These are phyloP conservation scores for Mycena vulgaris DNA, from an alignment of 768 basidiomycete genomes.

Conservation along the genomic window DNA sequence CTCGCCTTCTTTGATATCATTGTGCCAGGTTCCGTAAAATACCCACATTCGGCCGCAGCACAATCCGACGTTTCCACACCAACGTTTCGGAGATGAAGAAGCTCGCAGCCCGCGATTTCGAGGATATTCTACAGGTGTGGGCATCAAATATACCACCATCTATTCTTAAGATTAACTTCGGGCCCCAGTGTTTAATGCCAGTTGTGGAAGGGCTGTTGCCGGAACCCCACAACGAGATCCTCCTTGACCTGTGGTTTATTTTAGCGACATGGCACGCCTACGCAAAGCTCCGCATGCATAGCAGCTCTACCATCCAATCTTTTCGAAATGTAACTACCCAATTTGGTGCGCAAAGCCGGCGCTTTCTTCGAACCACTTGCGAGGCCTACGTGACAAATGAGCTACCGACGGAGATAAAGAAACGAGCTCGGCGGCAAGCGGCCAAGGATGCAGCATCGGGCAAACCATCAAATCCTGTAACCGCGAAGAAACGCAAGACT, in stretches of 20 bases:
- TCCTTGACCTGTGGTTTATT: slow-evolving; percentile 48
- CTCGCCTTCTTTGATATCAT: no score
- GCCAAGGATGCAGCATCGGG: not conserved
- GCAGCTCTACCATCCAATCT: not conserved
- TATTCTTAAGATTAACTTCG: slow-evolving; percentile 31
- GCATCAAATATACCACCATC: not conserved
- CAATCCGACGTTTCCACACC: slow-evolving; percentile 52
- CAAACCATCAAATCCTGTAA: not conserved
- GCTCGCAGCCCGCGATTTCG: slow-evolving; percentile 56
- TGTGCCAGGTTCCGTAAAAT: slow-evolving; percentile 48
- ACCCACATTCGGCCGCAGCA: slow-evolving; percentile 48
- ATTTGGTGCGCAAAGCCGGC: not conserved
- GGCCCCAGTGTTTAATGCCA: not conserved
- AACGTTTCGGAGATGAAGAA: slow-evolving; percentile 56
- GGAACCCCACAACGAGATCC: slow-evolving; percentile 42
- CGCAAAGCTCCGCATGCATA: slow-evolving; percentile 55
- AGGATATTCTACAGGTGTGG: slow-evolving; percentile 61
- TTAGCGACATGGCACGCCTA: slow-evolving; percentile 55
- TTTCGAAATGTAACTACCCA: not conserved
- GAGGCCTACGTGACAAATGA: not conserved
- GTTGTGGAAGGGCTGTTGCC: slow-evolving; percentile 52
- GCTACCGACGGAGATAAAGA: not conserved
- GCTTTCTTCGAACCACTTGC: not conserved
- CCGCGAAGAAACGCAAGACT: not conserved
- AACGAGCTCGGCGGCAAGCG: not conserved